phyloP scores from a whole-genome alignment of 352 stramenopile species.

The Saprolegnia parasitica region DNA sequence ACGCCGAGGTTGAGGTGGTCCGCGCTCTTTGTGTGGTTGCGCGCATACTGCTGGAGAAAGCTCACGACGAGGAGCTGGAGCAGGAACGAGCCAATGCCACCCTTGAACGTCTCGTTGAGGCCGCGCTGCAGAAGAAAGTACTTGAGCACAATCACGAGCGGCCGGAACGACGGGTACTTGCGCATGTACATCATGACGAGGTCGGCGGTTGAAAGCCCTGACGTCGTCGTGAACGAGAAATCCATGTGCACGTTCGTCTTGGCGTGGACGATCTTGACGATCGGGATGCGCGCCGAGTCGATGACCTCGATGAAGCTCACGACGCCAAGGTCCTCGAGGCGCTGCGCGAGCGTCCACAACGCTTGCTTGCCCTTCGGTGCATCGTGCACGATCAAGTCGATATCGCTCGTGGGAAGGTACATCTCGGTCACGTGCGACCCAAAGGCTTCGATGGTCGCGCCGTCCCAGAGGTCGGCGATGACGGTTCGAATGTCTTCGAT shows the following conservation, averaged over 20 bases:
- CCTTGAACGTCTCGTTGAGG: conserved; percentile 93
- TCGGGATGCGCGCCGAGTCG: conserved; percentile 91
- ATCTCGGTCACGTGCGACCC: conserved; percentile 91
- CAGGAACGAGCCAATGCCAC: conserved; percentile 91
- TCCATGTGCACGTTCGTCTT: conserved; percentile 87
- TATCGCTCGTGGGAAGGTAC: conserved; percentile 89
- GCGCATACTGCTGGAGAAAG: conserved; percentile 89
- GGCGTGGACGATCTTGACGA: conserved; percentile 95
- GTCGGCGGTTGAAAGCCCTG: conserved; percentile 76
- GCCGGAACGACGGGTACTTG: conserved; percentile 86
- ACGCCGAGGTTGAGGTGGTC: conserved; percentile 78
- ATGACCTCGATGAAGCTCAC: conserved; percentile 93
- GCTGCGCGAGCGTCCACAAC: conserved; percentile 48
- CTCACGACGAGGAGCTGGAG: conserved; percentile 94
- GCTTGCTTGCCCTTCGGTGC: conserved; percentile 50
- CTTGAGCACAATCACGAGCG: conserved; percentile 93
- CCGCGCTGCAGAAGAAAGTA: conserved; percentile 92
- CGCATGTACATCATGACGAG: conserved; percentile 90
- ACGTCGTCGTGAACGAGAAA: conserved; percentile 88
- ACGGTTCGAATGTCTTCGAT: conserved; percentile 70
- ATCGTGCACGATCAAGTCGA: conserved; percentile 91
- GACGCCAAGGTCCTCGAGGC: conserved; percentile 58
- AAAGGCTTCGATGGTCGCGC: conserved; percentile 83
- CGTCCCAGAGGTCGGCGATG: conserved; percentile 51
- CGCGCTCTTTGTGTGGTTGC: conserved; percentile 36